phyloP scores from a whole-genome alignment of 2,329 filamentous ascomycete genomes.

The Ophiognomonia clavigignenti-juglandacearum region DNA sequence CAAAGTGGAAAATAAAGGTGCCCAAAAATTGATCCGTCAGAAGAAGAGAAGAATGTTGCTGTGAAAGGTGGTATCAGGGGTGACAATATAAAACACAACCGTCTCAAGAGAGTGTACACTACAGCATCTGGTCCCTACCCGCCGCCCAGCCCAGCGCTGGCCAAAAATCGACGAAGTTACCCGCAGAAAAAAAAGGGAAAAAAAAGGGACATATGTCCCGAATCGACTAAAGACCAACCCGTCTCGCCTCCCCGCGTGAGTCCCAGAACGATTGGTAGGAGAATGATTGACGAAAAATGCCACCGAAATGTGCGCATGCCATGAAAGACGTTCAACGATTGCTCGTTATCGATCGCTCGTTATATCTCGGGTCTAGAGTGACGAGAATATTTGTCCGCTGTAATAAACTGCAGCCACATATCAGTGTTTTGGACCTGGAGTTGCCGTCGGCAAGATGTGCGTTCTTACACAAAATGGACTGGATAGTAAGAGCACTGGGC shows the following conservation, averaged over 20 bases:
- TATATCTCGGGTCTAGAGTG: slow-evolving; percentile 9
- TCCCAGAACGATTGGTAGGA: neutral
- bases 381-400: neutral
- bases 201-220: too few species aligned
- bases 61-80: neutral
- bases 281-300: neutral
- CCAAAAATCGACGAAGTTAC: neutral
- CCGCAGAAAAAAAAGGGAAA: neutral
- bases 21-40: neutral
- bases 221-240: neutral
- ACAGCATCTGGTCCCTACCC: neutral
- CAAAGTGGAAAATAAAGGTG: neutral
- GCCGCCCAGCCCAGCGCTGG: neutral
- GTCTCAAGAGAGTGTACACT: neutral
- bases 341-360: too few species aligned
- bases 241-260: neutral
- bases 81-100: neutral
- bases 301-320: neutral
- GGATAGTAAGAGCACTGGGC: neutral
- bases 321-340: slow-evolving; percentile 12
- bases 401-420: neutral
- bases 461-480: neutral
- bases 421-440: neutral
- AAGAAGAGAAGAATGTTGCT: neutral
- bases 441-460: neutral